Conservation (phyloP, 108 stramenopile species). For the Craspedostauros australis region DNA sequence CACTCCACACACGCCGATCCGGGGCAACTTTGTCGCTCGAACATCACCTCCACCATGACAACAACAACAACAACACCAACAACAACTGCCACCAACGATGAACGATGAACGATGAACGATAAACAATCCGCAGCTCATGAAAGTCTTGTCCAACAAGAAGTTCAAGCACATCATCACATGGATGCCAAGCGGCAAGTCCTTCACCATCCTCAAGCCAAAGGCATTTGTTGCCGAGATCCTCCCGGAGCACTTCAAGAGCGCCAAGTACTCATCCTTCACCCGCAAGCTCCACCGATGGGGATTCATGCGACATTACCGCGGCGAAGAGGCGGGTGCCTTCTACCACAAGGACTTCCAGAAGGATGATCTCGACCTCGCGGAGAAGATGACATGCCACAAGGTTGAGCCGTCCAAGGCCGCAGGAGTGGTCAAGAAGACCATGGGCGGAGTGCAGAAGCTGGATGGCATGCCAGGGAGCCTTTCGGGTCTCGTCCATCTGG, state of each 20-base stretch:
- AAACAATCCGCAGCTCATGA: constrained; percentile 37
- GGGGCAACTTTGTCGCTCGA: too few species aligned
- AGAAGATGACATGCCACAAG: constrained; percentile 32
- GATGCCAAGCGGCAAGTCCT: constrained; percentile 46
- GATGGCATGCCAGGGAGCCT: too few species aligned
- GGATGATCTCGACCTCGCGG: constrained; percentile 27
- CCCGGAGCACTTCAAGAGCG: constrained; percentile 34
- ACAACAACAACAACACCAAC: too few species aligned
- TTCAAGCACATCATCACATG: constrained; percentile 39
- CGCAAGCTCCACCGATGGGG: constrained; percentile 59
- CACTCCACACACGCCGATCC: too few species aligned
- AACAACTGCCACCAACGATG: background rate
- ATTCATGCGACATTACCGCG: constrained; percentile 31
- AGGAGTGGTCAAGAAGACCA: too few species aligned
- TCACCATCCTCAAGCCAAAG: constrained; percentile 39
- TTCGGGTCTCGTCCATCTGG: too few species aligned
- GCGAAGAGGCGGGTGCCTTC: constrained; percentile 40
- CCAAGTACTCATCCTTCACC: constrained; percentile 45
- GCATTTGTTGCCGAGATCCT: constrained; percentile 33
- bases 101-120: too few species aligned
- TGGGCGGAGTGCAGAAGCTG: too few species aligned
- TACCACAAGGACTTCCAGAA: constrained; percentile 44
- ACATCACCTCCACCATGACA: background rate
- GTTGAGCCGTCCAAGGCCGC: too few species aligned
- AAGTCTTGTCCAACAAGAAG: constrained; percentile 30